Evolutionary conservation across 352 stramenopile genomes (phyloP).

Genomic region (Globisporangium mamillatum): DNA sequence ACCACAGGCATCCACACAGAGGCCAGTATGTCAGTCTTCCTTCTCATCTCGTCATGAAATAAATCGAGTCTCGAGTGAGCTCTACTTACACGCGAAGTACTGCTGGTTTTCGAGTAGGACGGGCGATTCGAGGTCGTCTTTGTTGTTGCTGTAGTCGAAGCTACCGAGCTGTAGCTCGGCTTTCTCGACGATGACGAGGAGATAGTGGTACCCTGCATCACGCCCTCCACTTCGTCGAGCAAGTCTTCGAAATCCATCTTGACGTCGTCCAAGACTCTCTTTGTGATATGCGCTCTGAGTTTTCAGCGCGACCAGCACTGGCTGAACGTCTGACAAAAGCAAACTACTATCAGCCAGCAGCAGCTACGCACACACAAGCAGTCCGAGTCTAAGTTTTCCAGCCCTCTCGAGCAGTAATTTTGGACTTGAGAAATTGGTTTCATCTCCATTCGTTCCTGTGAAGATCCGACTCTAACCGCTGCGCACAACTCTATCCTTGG

Average conservation of each 20-base stretch:
- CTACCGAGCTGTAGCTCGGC: constrained; percentile 10
- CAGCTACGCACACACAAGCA: too few species aligned
- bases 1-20: constrained; percentile 2
- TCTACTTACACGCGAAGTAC: constrained; percentile 11
- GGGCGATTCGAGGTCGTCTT: background rate
- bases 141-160: background rate
- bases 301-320: background rate
- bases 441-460: constrained; percentile 1
- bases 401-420: background rate
- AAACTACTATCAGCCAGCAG: background rate
- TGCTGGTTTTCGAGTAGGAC: constrained; percentile 5
- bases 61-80: background rate
- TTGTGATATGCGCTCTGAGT: background rate
- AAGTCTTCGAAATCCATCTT: constrained; percentile 73
- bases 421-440: background rate
- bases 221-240: constrained; percentile 67
- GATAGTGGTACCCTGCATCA: constrained; percentile 35
- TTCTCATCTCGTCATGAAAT: background rate
- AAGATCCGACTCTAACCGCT: background rate
- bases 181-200: constrained; percentile 8
- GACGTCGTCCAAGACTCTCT: background rate
- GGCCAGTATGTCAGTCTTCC: background rate
- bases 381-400: too few species aligned
- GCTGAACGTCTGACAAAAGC: background rate
- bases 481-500: background rate